These are phyloP conservation scores for Talaromyces liani DNA, from an alignment of 495 filamentous ascomycete genomes.

Conservation along the genomic window DNA sequence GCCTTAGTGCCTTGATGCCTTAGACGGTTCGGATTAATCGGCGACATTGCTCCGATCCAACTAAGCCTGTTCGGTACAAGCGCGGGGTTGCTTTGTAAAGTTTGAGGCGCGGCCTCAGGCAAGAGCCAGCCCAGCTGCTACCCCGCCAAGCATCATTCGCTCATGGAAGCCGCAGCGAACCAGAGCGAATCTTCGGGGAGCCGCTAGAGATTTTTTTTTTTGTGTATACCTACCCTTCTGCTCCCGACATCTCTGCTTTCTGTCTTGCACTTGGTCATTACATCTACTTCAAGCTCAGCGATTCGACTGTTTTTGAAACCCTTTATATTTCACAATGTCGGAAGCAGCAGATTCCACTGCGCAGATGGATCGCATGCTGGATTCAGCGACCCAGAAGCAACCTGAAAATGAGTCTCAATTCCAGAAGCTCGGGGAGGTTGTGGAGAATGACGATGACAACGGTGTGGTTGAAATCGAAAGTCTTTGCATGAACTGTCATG, in stretches of 20 bases:
- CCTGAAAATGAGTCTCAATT: slow-evolving; percentile 26
- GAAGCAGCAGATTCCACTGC: slow-evolving; percentile 15
- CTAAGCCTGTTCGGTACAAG: slow-evolving; percentile 7
- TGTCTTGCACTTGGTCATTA: background rate
- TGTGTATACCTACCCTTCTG: background rate
- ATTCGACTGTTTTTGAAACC: slow-evolving; percentile 2
- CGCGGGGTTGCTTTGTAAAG: slow-evolving; percentile 9
- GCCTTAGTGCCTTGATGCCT: slow-evolving; percentile 3
- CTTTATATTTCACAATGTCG: slow-evolving; percentile 21
- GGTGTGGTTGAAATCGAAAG: slow-evolving; percentile 49
- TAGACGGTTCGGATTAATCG: slow-evolving; percentile 6
- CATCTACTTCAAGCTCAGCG: background rate
- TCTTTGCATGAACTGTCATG: slow-evolving; percentile 80
- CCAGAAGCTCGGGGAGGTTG: slow-evolving; percentile 35
- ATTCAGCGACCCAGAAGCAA: slow-evolving; percentile 5
- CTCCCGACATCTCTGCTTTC: background rate
- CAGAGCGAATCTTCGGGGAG: slow-evolving; percentile 32
- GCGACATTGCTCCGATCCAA: background rate
- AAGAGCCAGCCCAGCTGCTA: background rate
- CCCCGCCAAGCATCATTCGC: slow-evolving; percentile 1
- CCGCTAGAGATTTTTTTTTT: slow-evolving; percentile 20
- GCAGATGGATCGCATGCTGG: slow-evolving; percentile 10
- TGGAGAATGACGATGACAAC: slow-evolving; percentile 37
- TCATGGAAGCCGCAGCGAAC: slow-evolving; percentile 29
- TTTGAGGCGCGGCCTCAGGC: background rate